Evolutionary conservation across 108 stramenopile genomes (phyloP).

Genomic region (Mediolabrus comicus): DNA sequence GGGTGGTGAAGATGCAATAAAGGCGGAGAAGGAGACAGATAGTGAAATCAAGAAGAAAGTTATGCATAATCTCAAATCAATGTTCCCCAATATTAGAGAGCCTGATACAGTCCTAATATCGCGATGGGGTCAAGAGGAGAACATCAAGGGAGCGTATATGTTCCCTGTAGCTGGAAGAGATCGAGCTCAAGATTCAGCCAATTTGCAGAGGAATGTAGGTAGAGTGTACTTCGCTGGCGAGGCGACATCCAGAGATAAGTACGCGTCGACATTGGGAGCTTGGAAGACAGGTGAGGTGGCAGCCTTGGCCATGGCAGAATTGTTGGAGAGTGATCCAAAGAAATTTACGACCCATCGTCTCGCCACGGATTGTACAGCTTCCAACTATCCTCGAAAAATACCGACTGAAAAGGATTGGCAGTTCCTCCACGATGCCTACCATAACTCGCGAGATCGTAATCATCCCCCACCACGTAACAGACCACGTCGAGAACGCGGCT

Average conservation of each 20-base stretch:
- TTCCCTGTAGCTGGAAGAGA: conserved; percentile 18
- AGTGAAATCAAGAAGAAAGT: conserved; percentile 34
- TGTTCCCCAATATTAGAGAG: conserved; percentile 36
- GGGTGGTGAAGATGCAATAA: conserved; percentile 24
- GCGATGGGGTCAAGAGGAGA: conserved; percentile 42
- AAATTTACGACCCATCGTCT: too few species aligned
- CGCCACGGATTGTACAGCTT: too few species aligned
- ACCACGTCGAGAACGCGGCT: too few species aligned
- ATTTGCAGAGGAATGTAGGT: background rate
- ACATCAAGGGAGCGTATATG: conserved; percentile 34
- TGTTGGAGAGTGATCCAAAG: background rate
- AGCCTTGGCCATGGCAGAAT: conserved; percentile 9
- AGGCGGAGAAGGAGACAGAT: conserved; percentile 25
- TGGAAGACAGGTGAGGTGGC: conserved; percentile 24
- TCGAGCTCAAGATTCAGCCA: conserved; percentile 3
- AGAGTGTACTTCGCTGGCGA: conserved; percentile 45
- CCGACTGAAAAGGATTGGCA: too few species aligned
- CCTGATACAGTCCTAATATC: conserved; percentile 38
- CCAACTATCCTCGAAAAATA: too few species aligned
- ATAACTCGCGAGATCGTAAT: too few species aligned
- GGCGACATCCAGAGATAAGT: conserved; percentile 23
- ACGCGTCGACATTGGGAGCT: conserved; percentile 34
- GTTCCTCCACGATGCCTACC: too few species aligned
- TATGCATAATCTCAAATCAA: conserved; percentile 25
- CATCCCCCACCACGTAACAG: too few species aligned